Conservation (phyloP, 371 early-diverging fungal species). For the Basidiobolus meristosporus region DNA sequence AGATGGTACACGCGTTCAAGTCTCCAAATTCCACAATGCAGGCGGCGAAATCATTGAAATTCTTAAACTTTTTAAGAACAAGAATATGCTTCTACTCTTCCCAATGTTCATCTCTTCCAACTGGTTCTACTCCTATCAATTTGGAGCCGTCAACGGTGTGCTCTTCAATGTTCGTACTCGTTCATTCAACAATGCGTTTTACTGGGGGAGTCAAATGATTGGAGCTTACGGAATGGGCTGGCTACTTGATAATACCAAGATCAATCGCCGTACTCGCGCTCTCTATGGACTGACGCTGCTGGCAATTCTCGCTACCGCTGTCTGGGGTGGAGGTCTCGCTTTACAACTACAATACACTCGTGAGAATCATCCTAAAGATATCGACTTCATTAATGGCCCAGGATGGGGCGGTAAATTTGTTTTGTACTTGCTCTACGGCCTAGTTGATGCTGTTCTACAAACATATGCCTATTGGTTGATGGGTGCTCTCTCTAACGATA, state of each 20-base stretch:
- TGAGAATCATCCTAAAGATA: conserved; percentile 5
- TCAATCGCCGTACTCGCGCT: conserved; percentile 27
- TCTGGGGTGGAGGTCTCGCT: conserved; percentile 35
- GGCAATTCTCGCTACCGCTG: conserved; percentile 18
- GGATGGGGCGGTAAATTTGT: conserved; percentile 30
- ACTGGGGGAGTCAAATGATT: conserved; percentile 50
- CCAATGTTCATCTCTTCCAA: conserved; percentile 58
- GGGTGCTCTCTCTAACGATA: conserved; percentile 54
- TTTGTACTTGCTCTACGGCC: conserved; percentile 44
- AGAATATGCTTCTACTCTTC: conserved; percentile 30
- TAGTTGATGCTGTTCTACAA: conserved; percentile 49
- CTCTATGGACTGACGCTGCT: conserved; percentile 22
- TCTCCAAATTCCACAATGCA: conserved; percentile 22
- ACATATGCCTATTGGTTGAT: conserved; percentile 41
- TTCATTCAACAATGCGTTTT: conserved; percentile 39
- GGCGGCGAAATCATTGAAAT: conserved; percentile 30
- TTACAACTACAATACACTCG: conserved; percentile 28
- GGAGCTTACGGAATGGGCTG: conserved; percentile 26
- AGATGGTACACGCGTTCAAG: conserved; percentile 35
- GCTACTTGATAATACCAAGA: conserved; percentile 22
- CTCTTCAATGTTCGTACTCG: conserved; percentile 38
- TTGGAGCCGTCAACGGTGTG: conserved; percentile 20
- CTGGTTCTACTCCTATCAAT: conserved; percentile 61
- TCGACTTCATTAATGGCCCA: conserved; percentile 16
- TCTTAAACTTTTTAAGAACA: conserved; percentile 37